Evolutionary conservation across 1,139 yeast genomes (phyloP).

Genomic region (Geotrichum citri-aurantii): DNA sequence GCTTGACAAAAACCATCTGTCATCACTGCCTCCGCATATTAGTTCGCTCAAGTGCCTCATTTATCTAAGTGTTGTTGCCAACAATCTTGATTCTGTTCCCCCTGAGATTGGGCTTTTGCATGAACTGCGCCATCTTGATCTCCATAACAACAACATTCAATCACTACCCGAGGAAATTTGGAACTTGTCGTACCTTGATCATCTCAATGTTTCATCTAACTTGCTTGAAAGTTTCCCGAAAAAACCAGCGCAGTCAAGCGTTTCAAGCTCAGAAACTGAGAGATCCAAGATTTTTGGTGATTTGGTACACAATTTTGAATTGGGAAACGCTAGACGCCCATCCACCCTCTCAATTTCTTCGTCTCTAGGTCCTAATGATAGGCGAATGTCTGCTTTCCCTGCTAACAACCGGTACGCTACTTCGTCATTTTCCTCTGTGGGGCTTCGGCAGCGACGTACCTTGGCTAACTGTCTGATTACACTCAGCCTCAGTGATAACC

Average conservation of each 20-base stretch:
- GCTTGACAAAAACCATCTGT: conserved; percentile 78
- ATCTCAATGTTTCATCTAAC: conserved; percentile 76
- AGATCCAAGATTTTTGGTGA: conserved; percentile 16
- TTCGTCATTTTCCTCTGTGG: conserved; percentile 13
- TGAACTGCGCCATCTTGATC: conserved; percentile 63
- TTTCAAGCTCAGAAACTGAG: conserved; percentile 15
- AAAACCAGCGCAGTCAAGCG: conserved; percentile 18
- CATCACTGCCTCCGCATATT: conserved; percentile 66
- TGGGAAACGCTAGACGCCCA: conserved; percentile 22
- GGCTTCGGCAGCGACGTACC: conserved; percentile 16
- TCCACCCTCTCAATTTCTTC: conserved; percentile 25
- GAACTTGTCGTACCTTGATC: conserved; percentile 52
- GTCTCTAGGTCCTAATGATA: conserved; percentile 20
- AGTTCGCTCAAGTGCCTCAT: conserved; percentile 54
- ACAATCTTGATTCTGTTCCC: conserved; percentile 74
- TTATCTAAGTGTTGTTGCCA: conserved; percentile 64
- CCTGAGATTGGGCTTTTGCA: conserved; percentile 54
- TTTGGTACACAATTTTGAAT: conserved; percentile 21
- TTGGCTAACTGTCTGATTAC: conserved; percentile 43
- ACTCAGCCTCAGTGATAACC: conserved; percentile 75
- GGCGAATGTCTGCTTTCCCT: conserved; percentile 10
- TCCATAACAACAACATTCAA: conserved; percentile 81
- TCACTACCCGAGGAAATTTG: conserved; percentile 63
- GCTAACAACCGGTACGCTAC: conserved; percentile 5
- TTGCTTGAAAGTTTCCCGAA: conserved; percentile 62